phyloP scores from a whole-genome alignment of 768 basidiomycete species.

The Coprinopsis sp. region DNA sequence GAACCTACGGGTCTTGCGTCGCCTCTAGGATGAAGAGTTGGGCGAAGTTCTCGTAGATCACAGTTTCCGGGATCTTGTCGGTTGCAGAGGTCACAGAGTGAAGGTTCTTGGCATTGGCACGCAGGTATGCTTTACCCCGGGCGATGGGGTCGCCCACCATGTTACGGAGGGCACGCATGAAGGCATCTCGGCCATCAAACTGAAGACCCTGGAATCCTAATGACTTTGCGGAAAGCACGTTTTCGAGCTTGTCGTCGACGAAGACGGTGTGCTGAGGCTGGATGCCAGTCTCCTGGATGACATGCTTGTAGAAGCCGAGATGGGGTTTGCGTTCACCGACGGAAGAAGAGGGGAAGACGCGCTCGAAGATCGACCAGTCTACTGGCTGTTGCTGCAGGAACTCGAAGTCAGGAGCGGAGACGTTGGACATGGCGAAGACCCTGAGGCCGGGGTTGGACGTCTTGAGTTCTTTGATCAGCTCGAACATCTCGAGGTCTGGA shows the following conservation, averaged over 20 bases:
- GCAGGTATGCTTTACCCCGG: conserved; percentile 39
- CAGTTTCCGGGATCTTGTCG: conserved; percentile 24
- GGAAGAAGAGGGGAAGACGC: conserved; percentile 47
- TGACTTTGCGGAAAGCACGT: conserved; percentile 53
- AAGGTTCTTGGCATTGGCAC: conserved; percentile 33
- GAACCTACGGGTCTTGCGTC: conserved; percentile 38
- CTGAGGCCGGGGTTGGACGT: conserved; percentile 27
- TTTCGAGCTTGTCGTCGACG: conserved; percentile 58
- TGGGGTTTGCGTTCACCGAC: conserved; percentile 54
- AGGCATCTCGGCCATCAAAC: conserved; percentile 37
- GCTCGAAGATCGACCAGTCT: conserved; percentile 46
- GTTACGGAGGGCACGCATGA: conserved; percentile 43
- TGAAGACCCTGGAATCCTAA: conserved; percentile 53
- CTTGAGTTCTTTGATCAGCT: conserved; percentile 44
- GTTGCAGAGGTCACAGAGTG: conserved; percentile 40
- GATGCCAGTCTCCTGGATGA: conserved; percentile 37
- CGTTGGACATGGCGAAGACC: conserved; percentile 58
- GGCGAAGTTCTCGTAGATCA: conserved; percentile 50
- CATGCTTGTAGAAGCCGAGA: conserved; percentile 48
- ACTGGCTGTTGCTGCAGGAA: conserved; percentile 40
- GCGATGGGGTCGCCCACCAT: conserved; percentile 42
- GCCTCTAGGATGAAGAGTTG: conserved; percentile 55
- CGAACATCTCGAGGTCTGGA: conserved; percentile 40
- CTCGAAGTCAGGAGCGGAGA: conserved; percentile 48
- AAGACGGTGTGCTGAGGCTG: conserved; percentile 48